These are phyloP conservation scores for Astraeus odoratus DNA, from an alignment of 768 basidiomycete species.

Conservation along the genomic window DNA sequence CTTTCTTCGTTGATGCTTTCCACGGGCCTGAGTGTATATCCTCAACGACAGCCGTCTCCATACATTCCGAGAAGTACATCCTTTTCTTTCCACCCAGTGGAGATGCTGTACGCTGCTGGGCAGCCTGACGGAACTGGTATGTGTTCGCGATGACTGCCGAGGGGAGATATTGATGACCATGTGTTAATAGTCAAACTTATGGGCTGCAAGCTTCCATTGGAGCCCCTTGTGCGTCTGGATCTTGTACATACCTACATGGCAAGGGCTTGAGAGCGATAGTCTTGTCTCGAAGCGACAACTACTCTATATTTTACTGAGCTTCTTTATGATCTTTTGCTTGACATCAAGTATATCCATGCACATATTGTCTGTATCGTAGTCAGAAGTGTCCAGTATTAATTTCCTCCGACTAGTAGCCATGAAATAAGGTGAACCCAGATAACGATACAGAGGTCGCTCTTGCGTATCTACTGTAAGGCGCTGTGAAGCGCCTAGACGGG, in stretches of 20 bases:
- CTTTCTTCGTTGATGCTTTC: slow-evolving; percentile 41
- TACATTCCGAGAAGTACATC: slow-evolving; percentile 59
- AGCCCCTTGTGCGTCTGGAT: background rate
- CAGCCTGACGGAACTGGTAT: slow-evolving; percentile 60
- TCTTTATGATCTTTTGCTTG: background rate
- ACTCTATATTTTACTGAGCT: background rate
- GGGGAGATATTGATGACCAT: background rate
- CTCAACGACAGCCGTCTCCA: slow-evolving; percentile 51
- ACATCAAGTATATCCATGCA: background rate
- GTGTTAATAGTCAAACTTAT: slow-evolving; percentile 42
- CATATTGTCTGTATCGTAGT: slow-evolving; percentile 12
- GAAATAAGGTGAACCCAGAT: too few relatives aligned
- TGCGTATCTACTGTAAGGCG: too few relatives aligned
- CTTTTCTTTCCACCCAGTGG: slow-evolving; percentile 75
- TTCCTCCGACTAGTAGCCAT: too few relatives aligned
- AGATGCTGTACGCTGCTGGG: slow-evolving; percentile 77
- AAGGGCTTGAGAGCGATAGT: background rate
- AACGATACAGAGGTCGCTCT: too few relatives aligned
- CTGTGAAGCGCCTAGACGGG: too few relatives aligned
- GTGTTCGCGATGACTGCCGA: slow-evolving; percentile 14
- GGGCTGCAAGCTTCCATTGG: slow-evolving; percentile 49
- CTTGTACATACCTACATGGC: background rate
- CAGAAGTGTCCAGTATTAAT: too few relatives aligned
- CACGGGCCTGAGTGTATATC: slow-evolving; percentile 49
- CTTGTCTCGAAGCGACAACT: background rate